Base-by-base conservation (phyloP, 176 grass and related monocot species). In the Cymbopogon citratus region DNA sequence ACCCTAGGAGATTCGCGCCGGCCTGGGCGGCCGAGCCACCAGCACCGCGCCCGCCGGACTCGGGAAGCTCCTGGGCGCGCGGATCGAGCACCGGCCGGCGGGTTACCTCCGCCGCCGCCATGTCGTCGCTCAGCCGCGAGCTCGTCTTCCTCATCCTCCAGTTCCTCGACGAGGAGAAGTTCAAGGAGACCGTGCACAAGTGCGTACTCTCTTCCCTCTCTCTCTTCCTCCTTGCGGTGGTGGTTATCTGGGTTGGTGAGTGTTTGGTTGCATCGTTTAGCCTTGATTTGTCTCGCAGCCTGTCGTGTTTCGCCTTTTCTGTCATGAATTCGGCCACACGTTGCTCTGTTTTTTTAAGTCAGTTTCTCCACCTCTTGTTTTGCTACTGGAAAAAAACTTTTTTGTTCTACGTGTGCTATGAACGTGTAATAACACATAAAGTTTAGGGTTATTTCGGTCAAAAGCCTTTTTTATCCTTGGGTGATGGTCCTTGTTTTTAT, bases 111-210 rank as follows among this genome's bases (percentile, higher is more conserved):
- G 85, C 54, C 34, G 73, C 66, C 45, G 46, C 46, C 72, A 98
- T 98, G 95, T 87, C 92, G 86, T 95, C 95, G 61, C 80, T 98
- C 79, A 98, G 95, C 87, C 88, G 95, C 56, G 95, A 98, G 79
- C 95, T 98, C 63, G 95, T 98, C 72, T 98, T 98, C 78, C 92
- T 98, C 82, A 98, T 98, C 89, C 92, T 98, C 19, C 95, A 98
- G 90, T 98, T 98, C 85, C 90, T 98, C 38, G 95, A 98, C 44
- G 95, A 98, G 81, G 95, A 98, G 87, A 98, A 98, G 89, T 98
- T 98, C 41, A 98, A 98, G 82, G 95, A 98, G 73, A 93, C 95
- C 71, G 92, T 98, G 84, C 95, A 98, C 73, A 95, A 76, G 95
- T 92, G 77, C 68, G 90, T 86, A 78, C 57, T 52, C 75, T 1